Evolutionary conservation across 2,329 filamentous ascomycete genomes (phyloP).

Genomic region (Orbilia brochopaga): DNA sequence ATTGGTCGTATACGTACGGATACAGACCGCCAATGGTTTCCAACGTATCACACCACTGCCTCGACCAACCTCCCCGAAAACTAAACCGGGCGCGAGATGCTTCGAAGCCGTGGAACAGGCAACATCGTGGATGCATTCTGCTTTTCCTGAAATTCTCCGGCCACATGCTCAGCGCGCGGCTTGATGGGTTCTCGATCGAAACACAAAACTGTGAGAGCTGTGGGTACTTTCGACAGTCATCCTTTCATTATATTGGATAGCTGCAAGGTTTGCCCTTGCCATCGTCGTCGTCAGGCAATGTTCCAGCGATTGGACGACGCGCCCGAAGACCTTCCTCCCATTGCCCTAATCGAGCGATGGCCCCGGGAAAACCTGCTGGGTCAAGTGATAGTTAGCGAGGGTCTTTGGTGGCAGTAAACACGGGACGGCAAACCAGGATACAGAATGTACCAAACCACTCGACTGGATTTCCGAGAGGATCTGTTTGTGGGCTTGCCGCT

Average conservation of each 20-base stretch:
- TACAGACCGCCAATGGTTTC: conserved; percentile 1
- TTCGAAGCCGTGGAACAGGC: conserved; percentile 31
- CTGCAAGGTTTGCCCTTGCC: conserved; percentile 42
- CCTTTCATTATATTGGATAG: conserved; percentile 7
- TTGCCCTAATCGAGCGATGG: conserved; percentile 27
- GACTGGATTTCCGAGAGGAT: conserved; percentile 45
- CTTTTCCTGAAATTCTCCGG: conserved; percentile 48
- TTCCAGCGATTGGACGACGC: conserved; percentile 19
- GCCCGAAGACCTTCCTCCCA: conserved; percentile 17
- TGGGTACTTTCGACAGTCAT: conserved; percentile 8
- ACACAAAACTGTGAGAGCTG: conserved; percentile 34
- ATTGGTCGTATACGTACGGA: not conserved
- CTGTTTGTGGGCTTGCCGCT: conserved; percentile 2
- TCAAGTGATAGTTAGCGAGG: conserved; percentile 38
- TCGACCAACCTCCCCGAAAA: conserved; percentile 1
- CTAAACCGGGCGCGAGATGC: conserved; percentile 13
- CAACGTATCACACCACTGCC: conserved; percentile 25
- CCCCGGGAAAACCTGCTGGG: conserved; percentile 48
- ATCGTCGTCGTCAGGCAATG: conserved; percentile 24
- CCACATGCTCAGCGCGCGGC: conserved; percentile 47
- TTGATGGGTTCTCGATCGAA: conserved; percentile 45
- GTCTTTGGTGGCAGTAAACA: conserved; percentile 14
- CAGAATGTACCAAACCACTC: conserved; percentile 31
- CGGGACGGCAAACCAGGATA: conserved; percentile 44
- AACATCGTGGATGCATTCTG: conserved; percentile 18